Percentiles rank a stretch among this genome's conserved stretches.
Evolutionary conservation across 441 rosid species (phyloP).

Genomic region (Pelargonium cotyledonis): DNA sequence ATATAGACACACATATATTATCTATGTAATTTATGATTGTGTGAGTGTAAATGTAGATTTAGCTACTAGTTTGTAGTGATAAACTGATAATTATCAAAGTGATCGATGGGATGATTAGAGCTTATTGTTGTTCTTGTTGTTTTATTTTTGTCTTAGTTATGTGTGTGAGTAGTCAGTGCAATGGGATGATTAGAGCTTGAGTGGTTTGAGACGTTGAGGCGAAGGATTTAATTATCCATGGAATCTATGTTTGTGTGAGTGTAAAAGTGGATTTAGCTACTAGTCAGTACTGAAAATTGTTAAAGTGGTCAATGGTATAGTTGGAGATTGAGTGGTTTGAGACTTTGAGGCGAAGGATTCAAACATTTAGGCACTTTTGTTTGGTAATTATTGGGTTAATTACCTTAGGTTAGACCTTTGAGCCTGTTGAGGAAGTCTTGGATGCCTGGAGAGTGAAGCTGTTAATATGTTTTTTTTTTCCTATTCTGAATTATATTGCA

Average conservation of each 20-base stretch:
- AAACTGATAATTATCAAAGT: too few species aligned
- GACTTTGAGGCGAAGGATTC: background rate
- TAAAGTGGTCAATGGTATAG: background rate
- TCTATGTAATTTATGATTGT: too few species aligned
- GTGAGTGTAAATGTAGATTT: too few species aligned
- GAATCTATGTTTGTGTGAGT: background rate
- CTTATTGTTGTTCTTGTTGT: too few species aligned
- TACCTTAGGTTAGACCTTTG: background rate
- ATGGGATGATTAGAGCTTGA: too few species aligned
- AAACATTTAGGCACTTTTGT: background rate
- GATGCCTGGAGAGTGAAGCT: too few species aligned
- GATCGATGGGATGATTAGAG: too few species aligned
- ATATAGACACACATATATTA: background rate
- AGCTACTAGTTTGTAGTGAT: too few species aligned
- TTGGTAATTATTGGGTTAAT: background rate
- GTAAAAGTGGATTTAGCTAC: background rate
- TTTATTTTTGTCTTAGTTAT: too few species aligned
- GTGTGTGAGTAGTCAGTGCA: too few species aligned
- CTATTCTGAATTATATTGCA: background rate
- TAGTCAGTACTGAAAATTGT: background rate
- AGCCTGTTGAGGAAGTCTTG: background rate
- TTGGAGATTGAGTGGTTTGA: background rate
- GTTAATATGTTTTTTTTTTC: background rate
- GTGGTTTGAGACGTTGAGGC: too few species aligned
- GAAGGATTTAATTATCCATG: too few species aligned